A percentile compares a stretch with the other conserved stretches of the same genome.
Evolutionary conservation across 2,329 filamentous ascomycete species (phyloP).

Genomic region (Fusarium ramigenum): DNA sequence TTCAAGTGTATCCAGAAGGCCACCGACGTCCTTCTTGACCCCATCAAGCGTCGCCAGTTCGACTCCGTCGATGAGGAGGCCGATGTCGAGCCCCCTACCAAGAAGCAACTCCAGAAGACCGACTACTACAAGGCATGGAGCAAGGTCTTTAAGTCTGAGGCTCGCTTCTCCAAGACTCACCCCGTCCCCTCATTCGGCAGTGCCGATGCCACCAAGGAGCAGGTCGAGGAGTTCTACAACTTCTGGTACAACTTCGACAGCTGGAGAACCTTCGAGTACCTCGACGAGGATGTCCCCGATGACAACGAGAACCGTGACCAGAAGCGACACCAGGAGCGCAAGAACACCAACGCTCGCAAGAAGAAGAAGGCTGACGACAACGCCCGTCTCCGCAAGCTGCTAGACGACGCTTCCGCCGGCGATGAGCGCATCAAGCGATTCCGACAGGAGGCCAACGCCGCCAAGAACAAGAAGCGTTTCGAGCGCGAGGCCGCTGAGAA

Average conservation of each 20-base stretch:
- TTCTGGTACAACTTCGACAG: conserved; percentile 99
- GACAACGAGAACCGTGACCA: conserved; percentile 99
- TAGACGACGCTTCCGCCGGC: conserved; percentile 83
- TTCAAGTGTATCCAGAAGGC: conserved; percentile 99
- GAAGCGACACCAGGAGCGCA: conserved; percentile 97
- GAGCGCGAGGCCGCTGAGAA: conserved; percentile 94
- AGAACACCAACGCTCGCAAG: conserved; percentile 96
- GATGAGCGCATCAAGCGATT: conserved; percentile 99
- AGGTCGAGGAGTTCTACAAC: conserved; percentile 97
- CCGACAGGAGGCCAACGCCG: conserved; percentile 87
- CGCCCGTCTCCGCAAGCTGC: conserved; percentile 84
- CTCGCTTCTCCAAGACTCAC: conserved; percentile 89
- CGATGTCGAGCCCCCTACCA: conserved; percentile 89
- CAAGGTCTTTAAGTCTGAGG: conserved; percentile 89
- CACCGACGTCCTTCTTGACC: conserved; percentile 91
- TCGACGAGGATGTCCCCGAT: conserved; percentile 97
- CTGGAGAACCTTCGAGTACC: conserved; percentile 97
- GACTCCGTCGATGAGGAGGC: conserved; percentile 96
- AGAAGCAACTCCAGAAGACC: conserved; percentile 86
- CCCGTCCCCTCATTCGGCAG: conserved; percentile 89
- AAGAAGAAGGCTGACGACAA: conserved; percentile 99
- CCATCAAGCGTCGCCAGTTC: conserved; percentile 90
- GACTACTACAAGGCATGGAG: conserved; percentile 97
- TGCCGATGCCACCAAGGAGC: conserved; percentile 84
- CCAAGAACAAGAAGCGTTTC: conserved; percentile 94